Evolutionary conservation across 2,329 filamentous ascomycete species (phyloP), one percentile per base, ranked within the genome.

Genomic region (Cladosporium phlei): DNA sequence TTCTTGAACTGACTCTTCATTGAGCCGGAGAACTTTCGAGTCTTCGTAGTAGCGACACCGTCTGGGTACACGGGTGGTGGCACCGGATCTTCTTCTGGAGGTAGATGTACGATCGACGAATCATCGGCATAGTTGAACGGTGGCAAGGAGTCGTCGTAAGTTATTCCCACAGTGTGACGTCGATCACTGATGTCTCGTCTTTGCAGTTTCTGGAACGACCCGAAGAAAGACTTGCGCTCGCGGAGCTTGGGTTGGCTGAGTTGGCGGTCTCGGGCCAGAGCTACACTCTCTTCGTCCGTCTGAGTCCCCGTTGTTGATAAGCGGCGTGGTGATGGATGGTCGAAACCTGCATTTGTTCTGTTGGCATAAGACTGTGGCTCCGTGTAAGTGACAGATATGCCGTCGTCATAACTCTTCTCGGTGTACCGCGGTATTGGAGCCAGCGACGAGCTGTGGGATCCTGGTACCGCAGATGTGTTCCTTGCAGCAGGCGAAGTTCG

Each of bases 1-100:
- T 65, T 75, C 61, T 75, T 83, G 49, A 88, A 56, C 48, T 74
- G 85, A 38, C 71, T 75, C 56, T 75, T 84, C 29, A 88, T 57
- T 0, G 75, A 77, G 12, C 71, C 74, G 0, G 84, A 86, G 11
- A 81, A 77, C 24, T n/a, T 24, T 16, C 32, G 16, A 16, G 42
- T 22, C 30, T 45, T 35, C 8, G 79, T 81, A 19, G 83, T 73
- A 9, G 78, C 77, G 40, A 75, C 80, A 22, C 21, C 42, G 5
- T 35, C 39, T 9, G 45, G 21, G 9, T 32, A 11, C 8, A 38
- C 16, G 8, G 33, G 24, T 17, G 39, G 24, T 14, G 32, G 27
- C 16, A 38, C 30, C 11, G 42, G n/a, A 14, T 47, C 33, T 14
- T 40, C 44, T 24, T 39, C 14, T 5, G 49, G 37, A 12, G 48